Percentiles rank a stretch among this genome's conserved stretches.
phyloP scores from a whole-genome alignment of 1,284 basidiomycete genomes.

The Ustilago sp. region DNA sequence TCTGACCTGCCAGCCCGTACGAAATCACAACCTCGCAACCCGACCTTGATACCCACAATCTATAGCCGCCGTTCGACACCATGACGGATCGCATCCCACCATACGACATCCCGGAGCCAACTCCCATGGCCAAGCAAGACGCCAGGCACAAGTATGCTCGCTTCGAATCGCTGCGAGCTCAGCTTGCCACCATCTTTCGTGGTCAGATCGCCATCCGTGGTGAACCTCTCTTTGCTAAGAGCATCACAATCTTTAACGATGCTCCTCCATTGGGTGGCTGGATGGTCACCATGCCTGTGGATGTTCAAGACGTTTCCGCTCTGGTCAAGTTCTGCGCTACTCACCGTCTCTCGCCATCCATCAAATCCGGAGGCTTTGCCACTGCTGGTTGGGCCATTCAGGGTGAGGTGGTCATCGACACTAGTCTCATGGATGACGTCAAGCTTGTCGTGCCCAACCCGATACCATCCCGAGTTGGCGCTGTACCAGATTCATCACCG shows the following conservation, averaged over 20 bases:
- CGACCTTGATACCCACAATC: neutral
- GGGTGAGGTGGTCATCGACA: constrained; percentile 84
- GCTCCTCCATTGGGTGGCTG: constrained; percentile 54
- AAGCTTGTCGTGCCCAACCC: constrained; percentile 75
- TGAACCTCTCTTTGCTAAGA: constrained; percentile 41
- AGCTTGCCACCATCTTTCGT: constrained; percentile 32
- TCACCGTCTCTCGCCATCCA: constrained; percentile 79
- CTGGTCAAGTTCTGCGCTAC: constrained; percentile 74
- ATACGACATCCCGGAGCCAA: constrained; percentile 46
- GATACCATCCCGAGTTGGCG: neutral
- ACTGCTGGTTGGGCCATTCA: constrained; percentile 87
- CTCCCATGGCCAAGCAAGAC: constrained; percentile 36
- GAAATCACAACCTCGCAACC: neutral
- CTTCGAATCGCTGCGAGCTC: constrained; percentile 31
- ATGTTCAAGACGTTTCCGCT: constrained; percentile 44
- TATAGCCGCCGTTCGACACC: neutral
- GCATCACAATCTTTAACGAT: constrained; percentile 58
- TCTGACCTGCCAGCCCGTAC: neutral
- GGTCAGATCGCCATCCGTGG: constrained; percentile 49
- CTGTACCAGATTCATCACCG: constrained; percentile 25
- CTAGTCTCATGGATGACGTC: constrained; percentile 77
- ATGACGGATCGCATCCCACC: constrained; percentile 40
- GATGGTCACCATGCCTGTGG: constrained; percentile 52
- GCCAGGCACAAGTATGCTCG: constrained; percentile 27
- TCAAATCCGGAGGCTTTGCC: constrained; percentile 88